Percentiles rank a stretch among this genome's conserved stretches.
These are phyloP conservation scores for Hylodesmum podocarpum DNA, from an alignment of 306 rosid species.

Conservation along the genomic window DNA sequence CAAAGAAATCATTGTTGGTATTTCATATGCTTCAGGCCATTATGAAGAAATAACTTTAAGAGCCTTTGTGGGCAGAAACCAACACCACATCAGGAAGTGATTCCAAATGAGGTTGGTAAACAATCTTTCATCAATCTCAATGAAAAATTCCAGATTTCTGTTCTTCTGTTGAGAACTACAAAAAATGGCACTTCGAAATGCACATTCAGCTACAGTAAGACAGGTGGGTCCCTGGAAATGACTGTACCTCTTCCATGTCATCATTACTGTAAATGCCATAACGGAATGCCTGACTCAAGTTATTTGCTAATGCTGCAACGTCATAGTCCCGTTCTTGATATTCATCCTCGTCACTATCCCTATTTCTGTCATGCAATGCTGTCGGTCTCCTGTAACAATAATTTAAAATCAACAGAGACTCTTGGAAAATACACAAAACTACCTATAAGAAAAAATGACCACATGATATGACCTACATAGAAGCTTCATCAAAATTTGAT, in stretches of 20 bases:
- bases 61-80: not conserved
- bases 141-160: conserved; percentile 3
- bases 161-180: not conserved
- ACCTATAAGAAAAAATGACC: no score
- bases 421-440: not conserved
- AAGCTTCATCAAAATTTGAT: conserved; percentile 8
- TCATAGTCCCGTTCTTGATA: conserved; percentile 96
- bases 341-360: conserved; percentile 98
- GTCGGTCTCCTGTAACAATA: conserved; percentile 83
- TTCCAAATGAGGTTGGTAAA: not conserved
- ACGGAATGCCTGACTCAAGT: conserved; percentile 94
- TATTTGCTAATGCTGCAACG: conserved; percentile 96
- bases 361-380: conserved; percentile 80
- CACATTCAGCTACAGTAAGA: conserved; percentile 7
- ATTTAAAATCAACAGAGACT: conserved; percentile 8
- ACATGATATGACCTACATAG: not conserved
- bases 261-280: conserved; percentile 88
- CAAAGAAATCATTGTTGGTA: not conserved
- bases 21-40: conserved; percentile 1
- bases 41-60: not conserved
- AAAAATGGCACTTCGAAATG: conserved; percentile 5
- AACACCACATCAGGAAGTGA: conserved; percentile 13
- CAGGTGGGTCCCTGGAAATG: conserved; percentile 6
- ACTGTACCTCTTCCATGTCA: conserved; percentile 80
- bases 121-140: not conserved